A percentile compares a stretch with the other conserved stretches of the same genome.
These are phyloP conservation scores for Trypanosoma caninum DNA, from an alignment of 208 protist species.

Conservation along the genomic window DNA sequence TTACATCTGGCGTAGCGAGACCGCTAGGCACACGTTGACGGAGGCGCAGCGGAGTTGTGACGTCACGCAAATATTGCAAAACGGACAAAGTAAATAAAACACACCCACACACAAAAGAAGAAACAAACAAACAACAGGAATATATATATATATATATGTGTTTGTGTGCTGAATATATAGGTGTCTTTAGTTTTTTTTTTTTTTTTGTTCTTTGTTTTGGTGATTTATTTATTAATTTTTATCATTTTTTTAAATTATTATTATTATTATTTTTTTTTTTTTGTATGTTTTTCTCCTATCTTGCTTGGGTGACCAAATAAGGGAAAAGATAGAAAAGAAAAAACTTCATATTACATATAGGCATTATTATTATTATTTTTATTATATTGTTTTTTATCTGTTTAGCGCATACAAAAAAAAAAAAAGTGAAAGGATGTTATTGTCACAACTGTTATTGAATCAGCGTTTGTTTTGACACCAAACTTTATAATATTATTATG, in stretches of 20 bases:
- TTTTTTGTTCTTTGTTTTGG: constrained; percentile 16
- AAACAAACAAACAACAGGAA: constrained; percentile 8
- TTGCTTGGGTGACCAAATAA: constrained; percentile 4
- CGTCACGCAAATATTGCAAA: constrained; percentile 36
- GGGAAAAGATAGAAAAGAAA: constrained; percentile 3
- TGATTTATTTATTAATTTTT: constrained; percentile 5
- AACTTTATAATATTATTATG: too few relatives aligned
- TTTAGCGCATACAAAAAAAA: too few relatives aligned
- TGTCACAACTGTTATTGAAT: too few relatives aligned
- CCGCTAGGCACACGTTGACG: constrained; percentile 32
- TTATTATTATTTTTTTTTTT: constrained; percentile 11
- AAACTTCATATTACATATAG: too few relatives aligned
- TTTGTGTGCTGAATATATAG: constrained; percentile 12
- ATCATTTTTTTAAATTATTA: not conserved
- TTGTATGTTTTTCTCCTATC: too few relatives aligned
- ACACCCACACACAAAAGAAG: constrained; percentile 22
- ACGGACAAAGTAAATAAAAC: not conserved
- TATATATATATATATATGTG: constrained; percentile 18
- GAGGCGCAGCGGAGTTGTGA: constrained; percentile 39
- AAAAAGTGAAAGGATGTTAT: too few relatives aligned
- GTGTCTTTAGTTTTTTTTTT: constrained; percentile 2
- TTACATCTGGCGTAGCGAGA: constrained; percentile 66
- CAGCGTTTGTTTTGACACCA: too few relatives aligned
- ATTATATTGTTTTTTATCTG: too few relatives aligned
- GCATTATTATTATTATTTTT: too few relatives aligned